Base-by-base conservation (phyloP, 2,329 filamentous ascomycete species). In the Nemania sp. region DNA sequence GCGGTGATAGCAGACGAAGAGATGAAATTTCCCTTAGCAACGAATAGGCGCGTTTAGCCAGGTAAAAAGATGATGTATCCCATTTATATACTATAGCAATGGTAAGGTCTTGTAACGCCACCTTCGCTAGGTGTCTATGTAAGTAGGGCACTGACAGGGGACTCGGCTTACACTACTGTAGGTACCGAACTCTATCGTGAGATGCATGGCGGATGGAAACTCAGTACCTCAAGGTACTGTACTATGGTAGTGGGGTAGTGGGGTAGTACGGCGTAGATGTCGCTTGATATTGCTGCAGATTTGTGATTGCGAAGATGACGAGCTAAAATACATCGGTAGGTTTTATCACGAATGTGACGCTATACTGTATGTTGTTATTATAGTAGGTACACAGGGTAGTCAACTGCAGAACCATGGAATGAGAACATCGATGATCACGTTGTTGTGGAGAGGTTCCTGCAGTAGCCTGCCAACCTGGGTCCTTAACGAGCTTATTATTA, bases 391-490 rank as follows among this genome's bases (percentile, higher is more conserved):
- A n/a, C n/a, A n/a, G 41, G 20, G 41, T 18, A 27, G 10, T 51
- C 47, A 5, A 1, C 11, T 27, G 22, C 3, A 22, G 47, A 26
- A 27, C 22, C 20, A 59, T 59, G 32, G 43, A 27, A 52, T 43
- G 29, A 52, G 26, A 43, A 61, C n/a, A 15, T 27, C 27, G 47
- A 13, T 43, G 47, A 61, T 41, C 58, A 35, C 22, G 49, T n/a
- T 29, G 24, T 49, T 38, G 47, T 43, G 51, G 27, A 26, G 7
- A 56, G 52, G 60, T 63, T 63, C 60, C 60, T 63, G 60, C 41
- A 63, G 60, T 63, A 56, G 60, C 26, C 54, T 38, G 29, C 59
- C 27, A 55, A 38, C 18, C 5, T 6, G 3, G 15, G 38, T 18
- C 38, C 47, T 35, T 52, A n/a, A 41, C 43, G 49, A 45, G 35